A percentile compares a stretch with the other conserved stretches of the same genome.
These are phyloP conservation scores for Boechera stricta DNA, from an alignment of 345 rosid genomes.

Conservation along the genomic window DNA sequence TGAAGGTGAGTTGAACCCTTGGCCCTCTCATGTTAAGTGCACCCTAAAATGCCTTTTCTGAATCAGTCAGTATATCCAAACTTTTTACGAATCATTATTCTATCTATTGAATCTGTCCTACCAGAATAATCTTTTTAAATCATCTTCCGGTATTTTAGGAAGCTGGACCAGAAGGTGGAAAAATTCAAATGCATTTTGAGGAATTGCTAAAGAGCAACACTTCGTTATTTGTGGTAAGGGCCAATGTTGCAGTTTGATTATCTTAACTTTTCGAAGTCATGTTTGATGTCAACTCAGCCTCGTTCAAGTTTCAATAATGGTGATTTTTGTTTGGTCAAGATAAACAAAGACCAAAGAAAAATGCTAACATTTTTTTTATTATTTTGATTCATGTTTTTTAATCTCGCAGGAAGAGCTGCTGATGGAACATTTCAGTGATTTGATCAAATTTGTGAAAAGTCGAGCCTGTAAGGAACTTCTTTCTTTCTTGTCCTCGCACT, in stretches of 20 bases:
- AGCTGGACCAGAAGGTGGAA: conserved; percentile 96
- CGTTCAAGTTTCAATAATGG: neutral
- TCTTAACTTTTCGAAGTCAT: neutral
- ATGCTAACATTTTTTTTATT: neutral
- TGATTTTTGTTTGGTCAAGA: neutral
- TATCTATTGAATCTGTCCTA: neutral
- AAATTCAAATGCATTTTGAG: conserved; percentile 89
- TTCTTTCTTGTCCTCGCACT: neutral
- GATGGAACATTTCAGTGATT: conserved; percentile 85
- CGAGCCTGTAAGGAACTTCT: conserved; percentile 74
- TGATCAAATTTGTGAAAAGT: conserved; percentile 88
- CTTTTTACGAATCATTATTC: neutral
- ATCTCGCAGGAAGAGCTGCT: conserved; percentile 89
- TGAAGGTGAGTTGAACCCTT: conserved; percentile 65
- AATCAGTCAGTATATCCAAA: conserved; percentile 13
- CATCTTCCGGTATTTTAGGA: conserved; percentile 55
- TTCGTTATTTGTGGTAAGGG: conserved; percentile 79
- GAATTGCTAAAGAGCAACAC: conserved; percentile 92
- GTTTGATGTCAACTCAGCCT: neutral
- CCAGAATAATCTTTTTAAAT: neutral
- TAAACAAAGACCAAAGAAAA: too few relatives aligned
- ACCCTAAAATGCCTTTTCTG: conserved; percentile 15
- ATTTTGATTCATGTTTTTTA: neutral
- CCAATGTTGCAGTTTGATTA: conserved; percentile 13
- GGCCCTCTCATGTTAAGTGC: conserved; percentile 11